Base-by-base conservation (phyloP, 2,329 filamentous ascomycete genomes). In the Periconia sp. region DNA sequence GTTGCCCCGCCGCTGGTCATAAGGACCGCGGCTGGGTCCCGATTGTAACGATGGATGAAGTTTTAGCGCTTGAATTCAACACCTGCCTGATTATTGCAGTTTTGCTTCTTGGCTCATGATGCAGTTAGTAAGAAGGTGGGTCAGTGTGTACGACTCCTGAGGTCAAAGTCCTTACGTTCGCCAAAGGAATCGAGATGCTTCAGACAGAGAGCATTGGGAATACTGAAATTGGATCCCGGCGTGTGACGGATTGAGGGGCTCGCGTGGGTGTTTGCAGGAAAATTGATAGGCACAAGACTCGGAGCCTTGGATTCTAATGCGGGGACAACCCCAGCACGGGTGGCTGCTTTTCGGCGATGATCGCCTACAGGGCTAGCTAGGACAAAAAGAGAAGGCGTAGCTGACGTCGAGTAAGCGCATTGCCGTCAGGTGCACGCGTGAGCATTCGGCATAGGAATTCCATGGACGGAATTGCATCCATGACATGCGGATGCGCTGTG, bases 1-100 rank as follows among this genome's bases (percentile, higher is more conserved):
- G 13, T 30, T 61, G 63, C 65, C 64, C 64, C 65, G 62, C 65
- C 48, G 54, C 52, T 55, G 54, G 59, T 56, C 52, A 40, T 49
- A 54, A 52, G 45, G 43, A 40, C 37, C 11, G 45, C 25, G 38
- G 37, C 36, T 40, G 33, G 42, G 35, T 37, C 48, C 46, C 44
- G 52, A 65, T 65, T n/a, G 57, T 56, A 56, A 57, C 53, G 24
- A 46, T 41, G 43, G 28, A 31, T 52, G 51, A 60, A 56, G 56
- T n/a, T n/a, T n/a, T n/a, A n/a, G n/a, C n/a, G n/a, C n/a, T n/a
- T n/a, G n/a, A n/a, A n/a, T n/a, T n/a, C n/a, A n/a, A n/a, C n/a
- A n/a, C n/a, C n/a, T n/a, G n/a, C n/a, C n/a, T n/a, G n/a, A n/a
- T n/a, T n/a, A n/a, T n/a, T n/a, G n/a, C n/a, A n/a, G n/a, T n/a